Conservation (phyloP, 140 eudicot genomes). For the Flaveria floridana region DNA sequence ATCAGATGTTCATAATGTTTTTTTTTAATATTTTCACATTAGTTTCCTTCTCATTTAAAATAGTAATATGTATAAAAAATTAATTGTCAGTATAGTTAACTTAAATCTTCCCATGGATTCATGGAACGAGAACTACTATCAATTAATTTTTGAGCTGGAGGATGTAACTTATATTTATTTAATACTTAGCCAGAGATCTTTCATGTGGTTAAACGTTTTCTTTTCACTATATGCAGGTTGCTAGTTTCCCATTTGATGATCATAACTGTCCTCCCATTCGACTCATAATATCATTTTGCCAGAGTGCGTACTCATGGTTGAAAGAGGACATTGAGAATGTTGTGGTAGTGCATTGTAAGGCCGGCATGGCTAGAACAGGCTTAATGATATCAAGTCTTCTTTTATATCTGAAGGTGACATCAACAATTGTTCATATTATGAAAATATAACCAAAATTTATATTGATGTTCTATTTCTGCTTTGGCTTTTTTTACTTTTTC, state of each 20-base stretch:
- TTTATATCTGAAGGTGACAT: slow-evolving; percentile 66
- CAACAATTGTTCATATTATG: slow-evolving; percentile 8
- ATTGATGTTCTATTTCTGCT: slow-evolving; percentile 17
- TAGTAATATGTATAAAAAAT: not conserved
- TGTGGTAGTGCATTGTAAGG: slow-evolving; percentile 92
- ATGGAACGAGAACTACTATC: not conserved
- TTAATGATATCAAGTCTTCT: slow-evolving; percentile 92
- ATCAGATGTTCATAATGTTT: not conserved
- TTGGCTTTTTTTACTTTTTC: not conserved
- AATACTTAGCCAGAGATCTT: slow-evolving; percentile 6
- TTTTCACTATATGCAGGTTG: slow-evolving; percentile 53
- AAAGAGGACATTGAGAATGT: slow-evolving; percentile 93
- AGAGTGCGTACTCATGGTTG: slow-evolving; percentile 92
- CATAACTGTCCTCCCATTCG: slow-evolving; percentile 93
- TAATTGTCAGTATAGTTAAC: not conserved
- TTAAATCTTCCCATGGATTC: slow-evolving; percentile 9
- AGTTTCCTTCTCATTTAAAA: slow-evolving; percentile 1
- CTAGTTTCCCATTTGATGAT: slow-evolving; percentile 90
- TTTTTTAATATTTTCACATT: not conserved
- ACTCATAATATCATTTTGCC: slow-evolving; percentile 77
- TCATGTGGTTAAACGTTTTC: slow-evolving; percentile 10
- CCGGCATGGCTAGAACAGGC: slow-evolving; percentile 98
- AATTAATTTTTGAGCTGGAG: not conserved
- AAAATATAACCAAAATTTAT: not conserved
- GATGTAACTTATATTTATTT: slow-evolving; percentile 8